Base-by-base conservation (phyloP, 768 basidiomycete species). In the Baorangia bicolor region DNA sequence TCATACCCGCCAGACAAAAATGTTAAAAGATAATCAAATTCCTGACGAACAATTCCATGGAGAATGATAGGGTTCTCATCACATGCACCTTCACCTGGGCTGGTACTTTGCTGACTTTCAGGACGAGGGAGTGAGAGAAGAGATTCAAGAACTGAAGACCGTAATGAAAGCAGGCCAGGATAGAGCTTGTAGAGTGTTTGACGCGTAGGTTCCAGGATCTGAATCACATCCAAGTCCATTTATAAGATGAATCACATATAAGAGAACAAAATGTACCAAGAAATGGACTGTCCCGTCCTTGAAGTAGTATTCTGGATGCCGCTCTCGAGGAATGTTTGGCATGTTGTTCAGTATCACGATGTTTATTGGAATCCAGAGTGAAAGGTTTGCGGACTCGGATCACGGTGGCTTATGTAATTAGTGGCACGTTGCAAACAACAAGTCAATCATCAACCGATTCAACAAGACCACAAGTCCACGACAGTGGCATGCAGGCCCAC, bases 61-160 rank as follows among this genome's bases (percentile, higher is more conserved):
- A 56, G 44, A 7, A 56, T 14, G 6, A 56, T 56, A 2, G 49
- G 49, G 5, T 51, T 56, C n/a, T 56, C 55, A 40, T 50, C 49
- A 27, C 20, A 56, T 5, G 5, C 30, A 0, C 43, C 55, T 14
- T 56, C 55, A 4, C n/a, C n/a, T n/a, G n/a, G n/a, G n/a, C n/a
- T n/a, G n/a, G 16, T 6, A 16, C 5, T 33, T 38, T 28, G 5
- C 14, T 5, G 1, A 25, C 20, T 3, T 35, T n/a, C n/a, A n/a
- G n/a, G 46, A 3, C 8, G 20, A 38, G 55, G 55, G 3, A 56
- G 30, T 10, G 55, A 56, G 1, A 56, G 37, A 6, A 56, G 2
- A 5, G 43, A 28, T 2, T 51, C 16, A 1, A 56, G 27, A 0
- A 51, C 30, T 9, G 42, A 14, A 2, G 49, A 56, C 1, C 37